These are phyloP conservation scores for Penicillium oxalicum DNA, from an alignment of 2,329 filamentous ascomycete genomes.

Conservation along the genomic window DNA sequence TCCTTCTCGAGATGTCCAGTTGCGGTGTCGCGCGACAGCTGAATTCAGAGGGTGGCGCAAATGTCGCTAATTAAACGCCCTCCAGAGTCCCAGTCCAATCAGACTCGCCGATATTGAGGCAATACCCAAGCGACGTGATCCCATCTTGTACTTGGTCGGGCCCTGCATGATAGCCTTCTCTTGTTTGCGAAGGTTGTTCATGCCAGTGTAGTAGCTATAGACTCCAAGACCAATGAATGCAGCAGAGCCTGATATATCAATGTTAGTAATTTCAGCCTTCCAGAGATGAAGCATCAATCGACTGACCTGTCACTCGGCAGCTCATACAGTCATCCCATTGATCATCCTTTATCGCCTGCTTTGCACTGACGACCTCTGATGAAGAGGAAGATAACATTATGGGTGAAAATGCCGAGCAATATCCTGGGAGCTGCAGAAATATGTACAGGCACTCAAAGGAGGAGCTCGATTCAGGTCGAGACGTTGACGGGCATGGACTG, in stretches of 20 bases:
- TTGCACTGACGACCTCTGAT: conserved; percentile 48
- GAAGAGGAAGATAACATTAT: no score
- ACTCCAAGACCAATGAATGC: conserved; percentile 69
- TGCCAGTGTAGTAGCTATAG: conserved; percentile 73
- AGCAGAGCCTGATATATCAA: conserved; percentile 53
- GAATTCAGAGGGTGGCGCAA: no score
- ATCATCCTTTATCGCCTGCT: conserved; percentile 47
- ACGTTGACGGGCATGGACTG: no score
- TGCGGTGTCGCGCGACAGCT: no score
- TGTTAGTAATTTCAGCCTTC: neutral
- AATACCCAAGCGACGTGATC: conserved; percentile 62
- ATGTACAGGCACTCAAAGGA: neutral
- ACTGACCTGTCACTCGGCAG: conserved; percentile 65
- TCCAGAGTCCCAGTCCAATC: conserved; percentile 64
- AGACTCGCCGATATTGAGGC: conserved; percentile 61
- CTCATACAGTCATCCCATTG: conserved; percentile 59
- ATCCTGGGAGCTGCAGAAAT: neutral
- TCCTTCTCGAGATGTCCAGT: no score
- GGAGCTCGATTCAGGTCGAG: no score
- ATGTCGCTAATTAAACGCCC: conserved; percentile 49
- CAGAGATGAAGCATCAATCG: neutral
- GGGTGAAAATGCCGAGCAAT: conserved; percentile 34
- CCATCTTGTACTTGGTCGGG: conserved; percentile 66
- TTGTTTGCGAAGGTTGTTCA: conserved; percentile 63
- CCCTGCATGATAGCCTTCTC: conserved; percentile 58